Base-by-base conservation (phyloP, 345 rosid genomes). In the Mercurialis annua region DNA sequence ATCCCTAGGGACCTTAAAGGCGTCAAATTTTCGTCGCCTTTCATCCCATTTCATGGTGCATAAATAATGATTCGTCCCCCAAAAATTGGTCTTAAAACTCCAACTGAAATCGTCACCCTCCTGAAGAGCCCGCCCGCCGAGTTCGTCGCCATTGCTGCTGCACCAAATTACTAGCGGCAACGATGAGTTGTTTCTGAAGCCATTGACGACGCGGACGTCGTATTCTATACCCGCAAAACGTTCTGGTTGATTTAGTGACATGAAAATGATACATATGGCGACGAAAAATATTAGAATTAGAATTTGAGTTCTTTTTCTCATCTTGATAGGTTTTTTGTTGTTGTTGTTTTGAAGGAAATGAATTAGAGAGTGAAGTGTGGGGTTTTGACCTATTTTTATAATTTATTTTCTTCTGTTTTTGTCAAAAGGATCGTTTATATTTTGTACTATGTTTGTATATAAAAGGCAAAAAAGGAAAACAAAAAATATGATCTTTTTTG, bases 81-180 rank as follows among this genome's bases (percentile, higher is more conserved):
- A 83, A 11, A 87, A 52, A 52, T 69, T 68, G 40, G 83, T 83
- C 59, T 3, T 78, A 14, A 74, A 76, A 6, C 81, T 84, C 98
- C 98, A 92, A n/a, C 86, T 70, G 66, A 80, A 90, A 61, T 88
- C 96, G 3, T 92, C 98, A 9, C 98, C 96, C 64, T 88, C 97
- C 72, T 92, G 97, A 30, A 92, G 90, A 5, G 98, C 97, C 1
- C 97, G 90, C 31, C 98, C 92, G n/a, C 98, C 98, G 5, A 92
- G 78, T 51, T 92, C 97, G 27, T 72, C 75, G 23, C 72, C 81
- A 16, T 79, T 74, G 3, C 87, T 85, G 8, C 81, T 72, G 80
- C 98, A 92, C 98, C 98, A 92, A 26, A 92, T 87, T 65, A 92
- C 90, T 23, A 92, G 73, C 11, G 97, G 93, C 34, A 86, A 65